Base-by-base conservation (phyloP, 2,329 filamentous ascomycete species). In the Arthroderma sp. region DNA sequence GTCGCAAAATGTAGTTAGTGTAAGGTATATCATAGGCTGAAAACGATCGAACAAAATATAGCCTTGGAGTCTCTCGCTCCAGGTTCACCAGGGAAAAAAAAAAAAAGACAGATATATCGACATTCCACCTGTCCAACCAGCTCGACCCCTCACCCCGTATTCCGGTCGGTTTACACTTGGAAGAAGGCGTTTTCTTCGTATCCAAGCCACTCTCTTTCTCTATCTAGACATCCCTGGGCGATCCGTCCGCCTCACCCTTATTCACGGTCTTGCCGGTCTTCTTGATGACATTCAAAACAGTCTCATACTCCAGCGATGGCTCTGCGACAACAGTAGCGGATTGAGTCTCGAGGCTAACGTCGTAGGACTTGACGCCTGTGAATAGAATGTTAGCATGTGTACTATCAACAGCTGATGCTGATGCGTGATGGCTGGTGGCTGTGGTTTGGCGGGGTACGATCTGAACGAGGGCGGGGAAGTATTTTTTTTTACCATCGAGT, bases 181-280 rank as follows among this genome's bases (percentile, higher is more conserved):
- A n/a, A 40, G 11, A 30, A 36, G 32, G 31, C n/a, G n/a, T 32
- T 22, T 22, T 22, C 15, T 22, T 22, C 15, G 15, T 22, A 22
- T 22, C 15, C 15, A 22, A 22, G 15, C 15, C 15, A 22, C 15
- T 22, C 15, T 5, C 36, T 29, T n/a, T 29, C 15, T 6, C 11
- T 5, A 46, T 36, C 57, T 50, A 67, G 47, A 70, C 60, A 41
- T 47, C 48, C 60, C 56, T 62, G 10, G 52, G 45, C 42, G 60
- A 51, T 1, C 68, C 68, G 57, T 71, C 66, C 1, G 62, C 66
- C 56, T 69, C 64, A 28, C 64, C 68, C 29, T 74, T 79, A 66
- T 83, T 93, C 61, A 95, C 80, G 59, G 82, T 83, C 78, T 95
- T 95, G 59, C 88, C 88, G 8, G 88, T 94, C 79, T 94, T 94